A percentile compares a stretch with the other conserved stretches of the same genome.
These are phyloP conservation scores for Amyloporia xantha DNA, from an alignment of 768 basidiomycete species.

Conservation along the genomic window DNA sequence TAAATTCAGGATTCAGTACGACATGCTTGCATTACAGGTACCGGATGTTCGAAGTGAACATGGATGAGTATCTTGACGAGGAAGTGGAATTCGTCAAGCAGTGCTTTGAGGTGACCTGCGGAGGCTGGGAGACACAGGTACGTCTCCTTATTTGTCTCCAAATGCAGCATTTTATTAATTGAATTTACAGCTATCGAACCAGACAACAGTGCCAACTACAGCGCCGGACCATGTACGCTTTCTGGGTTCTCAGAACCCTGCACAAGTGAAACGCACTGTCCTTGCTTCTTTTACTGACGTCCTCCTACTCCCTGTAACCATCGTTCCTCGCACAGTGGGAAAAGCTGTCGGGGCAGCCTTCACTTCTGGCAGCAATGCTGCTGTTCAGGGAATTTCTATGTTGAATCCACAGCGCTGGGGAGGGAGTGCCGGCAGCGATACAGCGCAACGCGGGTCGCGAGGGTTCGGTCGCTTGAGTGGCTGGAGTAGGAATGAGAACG, in stretches of 20 bases:
- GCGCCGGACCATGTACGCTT: slow-evolving; percentile 46
- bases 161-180: neutral
- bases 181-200: slow-evolving; percentile 17
- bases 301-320: slow-evolving; percentile 89
- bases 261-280: slow-evolving; percentile 86
- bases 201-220: slow-evolving; percentile 14
- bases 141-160: slow-evolving; percentile 7
- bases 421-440: slow-evolving; percentile 27
- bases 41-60: slow-evolving; percentile 91
- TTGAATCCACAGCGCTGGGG: slow-evolving; percentile 86
- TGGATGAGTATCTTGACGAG: slow-evolving; percentile 97
- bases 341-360: slow-evolving; percentile 59
- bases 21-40: slow-evolving; percentile 43
- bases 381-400: slow-evolving; percentile 83
- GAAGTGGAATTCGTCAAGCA: slow-evolving; percentile 80
- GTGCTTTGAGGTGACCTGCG: slow-evolving; percentile 67
- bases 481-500: slow-evolving; percentile 5
- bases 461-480: slow-evolving; percentile 12
- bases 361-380: slow-evolving; percentile 66
- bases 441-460: slow-evolving; percentile 9
- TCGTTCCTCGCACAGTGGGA: slow-evolving; percentile 73
- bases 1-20: neutral
- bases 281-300: slow-evolving; percentile 87
- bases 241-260: slow-evolving; percentile 80
- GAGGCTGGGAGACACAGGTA: slow-evolving; percentile 76